Base-by-base conservation (phyloP, 139 green algal genomes). In the Nannochloris sp. region DNA sequence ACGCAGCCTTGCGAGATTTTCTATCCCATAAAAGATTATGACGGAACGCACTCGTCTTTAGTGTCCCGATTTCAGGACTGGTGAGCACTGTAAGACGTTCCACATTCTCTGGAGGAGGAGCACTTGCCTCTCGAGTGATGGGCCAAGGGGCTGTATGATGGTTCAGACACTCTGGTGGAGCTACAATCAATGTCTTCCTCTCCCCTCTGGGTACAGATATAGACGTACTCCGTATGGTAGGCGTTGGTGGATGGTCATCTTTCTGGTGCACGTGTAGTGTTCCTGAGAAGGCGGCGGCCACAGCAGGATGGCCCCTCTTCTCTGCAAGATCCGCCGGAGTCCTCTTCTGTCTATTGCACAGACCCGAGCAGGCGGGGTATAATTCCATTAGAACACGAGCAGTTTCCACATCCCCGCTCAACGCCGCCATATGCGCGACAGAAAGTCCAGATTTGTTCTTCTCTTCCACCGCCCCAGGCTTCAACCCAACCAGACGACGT, bases 31-130 rank as follows among this genome's bases (percentile, higher is more conserved):
- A 4, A 53, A 92, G 37, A 0, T 40, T 33, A 1, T 36, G 31
- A 11, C 45, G 20, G 46, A 93, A 91, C 20, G 28, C 25, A 45
- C 84, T 78, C 2, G 23, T 16, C 10, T 74, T 65, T 61, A 95
- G 72, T 13, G 85, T 84, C 26, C 88, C 85, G 12, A n/a, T 4
- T 5, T 57, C 66, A 67, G 60, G 62, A 26, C 83, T 31, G 1
- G 79, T 75, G 11, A 95, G 79, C 48, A 91, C 84, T 4, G 67
- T 55, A 17, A 96, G 70, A 5, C 89, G 82, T n/a, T 83, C 67
- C 20, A 85, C 70, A 63, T 96, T 95, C 65, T 96, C 89, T 2
- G 89, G 89, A 2, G 89, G 89, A 16, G 67, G 67, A 40, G 71
- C 62, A 2, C 61, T 29, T 4, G 17, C 65, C 0, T 63, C 65